A percentile compares a stretch with the other conserved stretches of the same genome.
These are phyloP conservation scores for Eutrema salsugineum DNA, from an alignment of 441 rosid genomes.

Conservation along the genomic window DNA sequence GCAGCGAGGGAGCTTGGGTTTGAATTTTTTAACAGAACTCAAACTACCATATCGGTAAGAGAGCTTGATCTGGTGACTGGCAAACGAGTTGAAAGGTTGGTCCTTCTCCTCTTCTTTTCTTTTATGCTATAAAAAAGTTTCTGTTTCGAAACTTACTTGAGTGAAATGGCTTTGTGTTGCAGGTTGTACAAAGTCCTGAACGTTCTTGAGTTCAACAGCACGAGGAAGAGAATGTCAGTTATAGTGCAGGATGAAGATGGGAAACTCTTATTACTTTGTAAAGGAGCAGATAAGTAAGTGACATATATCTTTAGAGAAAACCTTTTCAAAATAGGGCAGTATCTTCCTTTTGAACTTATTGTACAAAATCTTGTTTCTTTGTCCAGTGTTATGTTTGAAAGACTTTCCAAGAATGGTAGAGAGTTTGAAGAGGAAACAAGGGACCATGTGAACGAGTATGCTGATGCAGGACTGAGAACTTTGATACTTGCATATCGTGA, in stretches of 20 bases:
- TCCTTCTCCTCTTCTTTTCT: slow-evolving; percentile 7
- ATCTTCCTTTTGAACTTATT: not conserved
- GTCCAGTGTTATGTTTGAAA: slow-evolving; percentile 63
- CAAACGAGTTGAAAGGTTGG: slow-evolving; percentile 51
- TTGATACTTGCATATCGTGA: slow-evolving; percentile 61
- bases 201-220: slow-evolving; percentile 60
- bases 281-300: slow-evolving; percentile 70
- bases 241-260: slow-evolving; percentile 51
- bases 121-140: not conserved
- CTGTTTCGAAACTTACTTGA: not conserved
- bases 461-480: slow-evolving; percentile 69
- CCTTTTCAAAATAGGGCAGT: not conserved
- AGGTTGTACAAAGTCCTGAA: slow-evolving; percentile 49
- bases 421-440: slow-evolving; percentile 45
- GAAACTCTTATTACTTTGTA: slow-evolving; percentile 47
- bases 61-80: slow-evolving; percentile 65
- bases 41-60: slow-evolving; percentile 53
- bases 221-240: slow-evolving; percentile 70
- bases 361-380: not conserved
- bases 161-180: slow-evolving; percentile 23
- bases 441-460: slow-evolving; percentile 61
- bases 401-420: slow-evolving; percentile 42
- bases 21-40: slow-evolving; percentile 75
- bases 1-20: slow-evolving; percentile 93
- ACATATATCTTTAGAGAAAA: not conserved